phyloP scores from a whole-genome alignment of 768 basidiomycete genomes.

The Dioszegia aurantiaca region DNA sequence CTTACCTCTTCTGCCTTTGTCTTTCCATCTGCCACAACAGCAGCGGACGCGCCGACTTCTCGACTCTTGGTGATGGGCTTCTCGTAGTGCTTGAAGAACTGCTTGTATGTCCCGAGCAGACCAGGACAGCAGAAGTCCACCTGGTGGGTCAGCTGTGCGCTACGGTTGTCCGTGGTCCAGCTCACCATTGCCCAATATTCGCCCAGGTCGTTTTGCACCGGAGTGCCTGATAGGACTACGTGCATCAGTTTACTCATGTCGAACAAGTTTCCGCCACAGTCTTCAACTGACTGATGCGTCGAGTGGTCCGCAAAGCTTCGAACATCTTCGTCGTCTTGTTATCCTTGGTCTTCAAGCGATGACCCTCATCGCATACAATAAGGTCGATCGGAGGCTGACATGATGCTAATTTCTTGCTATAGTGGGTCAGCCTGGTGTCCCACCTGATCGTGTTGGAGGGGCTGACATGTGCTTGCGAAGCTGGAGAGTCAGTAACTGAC shows the following conservation, averaged over 20 bases:
- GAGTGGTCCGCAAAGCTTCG: constrained; percentile 67
- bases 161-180: neutral
- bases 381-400: constrained; percentile 77
- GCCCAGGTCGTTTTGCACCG: constrained; percentile 90
- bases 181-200: constrained; percentile 96
- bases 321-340: constrained; percentile 83
- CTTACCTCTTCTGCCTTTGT: constrained; percentile 72
- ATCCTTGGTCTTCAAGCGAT: constrained; percentile 85
- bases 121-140: constrained; percentile 93
- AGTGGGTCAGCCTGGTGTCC: constrained; percentile 4
- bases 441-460: neutral
- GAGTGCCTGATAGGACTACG: constrained; percentile 81
- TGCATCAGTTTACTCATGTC: constrained; percentile 4
- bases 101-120: constrained; percentile 59
- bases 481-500: constrained; percentile 25
- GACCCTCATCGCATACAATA: constrained; percentile 96
- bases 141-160: constrained; percentile 52
- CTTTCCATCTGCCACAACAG: constrained; percentile 74
- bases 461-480: constrained; percentile 76
- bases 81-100: constrained; percentile 67
- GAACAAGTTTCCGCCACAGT: neutral
- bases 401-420: constrained; percentile 50
- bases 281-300: constrained; percentile 65
- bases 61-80: constrained; percentile 81
- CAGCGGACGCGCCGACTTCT: constrained; percentile 66